These are phyloP conservation scores for Fragaria nilgerrensis DNA, from an alignment of 306 rosid genomes.

Conservation along the genomic window DNA sequence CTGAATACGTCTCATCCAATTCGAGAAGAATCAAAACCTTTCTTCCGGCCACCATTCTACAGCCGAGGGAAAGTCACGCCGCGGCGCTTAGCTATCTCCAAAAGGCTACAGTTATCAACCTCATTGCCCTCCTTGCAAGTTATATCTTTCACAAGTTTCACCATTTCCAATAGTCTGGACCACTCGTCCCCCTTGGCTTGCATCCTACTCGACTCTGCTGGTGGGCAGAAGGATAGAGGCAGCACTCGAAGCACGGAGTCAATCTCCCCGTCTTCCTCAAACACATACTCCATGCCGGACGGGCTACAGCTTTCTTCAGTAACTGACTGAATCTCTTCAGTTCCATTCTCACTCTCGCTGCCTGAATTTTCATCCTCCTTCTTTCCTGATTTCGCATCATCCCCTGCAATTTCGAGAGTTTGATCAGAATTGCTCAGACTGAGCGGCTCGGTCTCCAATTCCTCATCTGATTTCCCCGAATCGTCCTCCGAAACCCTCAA, in stretches of 20 bases:
- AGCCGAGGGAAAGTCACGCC: constrained; percentile 46
- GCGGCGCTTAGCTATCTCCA: constrained; percentile 17
- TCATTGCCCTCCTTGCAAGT: not conserved
- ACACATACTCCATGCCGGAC: not conserved
- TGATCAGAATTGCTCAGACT: not conserved
- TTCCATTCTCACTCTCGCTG: not conserved
- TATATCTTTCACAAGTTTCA: constrained; percentile 16
- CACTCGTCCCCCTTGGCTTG: not conserved
- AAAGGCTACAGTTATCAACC: not conserved
- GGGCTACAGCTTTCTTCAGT: not conserved
- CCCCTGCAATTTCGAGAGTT: not conserved
- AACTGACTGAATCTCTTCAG: constrained; percentile 5
- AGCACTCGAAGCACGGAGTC: not conserved
- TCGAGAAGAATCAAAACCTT: not conserved
- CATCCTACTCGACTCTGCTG: not conserved
- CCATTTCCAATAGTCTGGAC: constrained; percentile 22
- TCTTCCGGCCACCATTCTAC: constrained; percentile 27
- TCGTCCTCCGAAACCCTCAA: constrained; percentile 18
- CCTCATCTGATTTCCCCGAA: not conserved
- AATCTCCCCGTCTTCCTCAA: not conserved
- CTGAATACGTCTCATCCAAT: not conserved
- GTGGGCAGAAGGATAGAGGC: constrained; percentile 21
- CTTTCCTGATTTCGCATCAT: not conserved
- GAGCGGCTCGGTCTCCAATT: not conserved
- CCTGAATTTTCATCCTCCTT: constrained; percentile 5